Conservation (phyloP, 176 grass and related monocot species). For the Musa itinerans region DNA sequence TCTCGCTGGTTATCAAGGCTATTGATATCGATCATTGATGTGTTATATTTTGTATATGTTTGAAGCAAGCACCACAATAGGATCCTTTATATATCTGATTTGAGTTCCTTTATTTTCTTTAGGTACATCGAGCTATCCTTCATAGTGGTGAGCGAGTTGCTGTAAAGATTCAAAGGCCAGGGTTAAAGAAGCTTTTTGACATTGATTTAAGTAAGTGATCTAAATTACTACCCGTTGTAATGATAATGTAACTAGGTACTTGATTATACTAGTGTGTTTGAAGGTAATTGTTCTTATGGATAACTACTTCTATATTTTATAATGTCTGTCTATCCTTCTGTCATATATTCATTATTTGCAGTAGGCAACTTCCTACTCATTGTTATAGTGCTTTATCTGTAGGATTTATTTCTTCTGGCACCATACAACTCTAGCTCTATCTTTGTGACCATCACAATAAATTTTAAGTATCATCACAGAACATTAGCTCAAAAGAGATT, state of each 20-base stretch:
- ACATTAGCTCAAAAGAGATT: not conserved
- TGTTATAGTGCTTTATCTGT: not conserved
- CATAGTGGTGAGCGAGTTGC: conserved; percentile 82
- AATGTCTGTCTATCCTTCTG: not conserved
- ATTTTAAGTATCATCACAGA: not conserved
- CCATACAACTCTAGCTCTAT: not conserved
- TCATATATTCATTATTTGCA: not conserved
- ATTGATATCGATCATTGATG: not conserved
- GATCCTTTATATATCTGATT: not conserved
- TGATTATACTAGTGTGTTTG: not conserved
- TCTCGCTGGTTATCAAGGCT: not conserved
- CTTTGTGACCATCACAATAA: too few species aligned
- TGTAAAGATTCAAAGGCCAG: conserved; percentile 89
- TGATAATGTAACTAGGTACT: not conserved
- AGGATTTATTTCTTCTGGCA: not conserved
- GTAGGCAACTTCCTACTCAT: not conserved
- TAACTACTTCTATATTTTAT: not conserved
- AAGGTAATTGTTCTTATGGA: not conserved
- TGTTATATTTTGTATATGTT: not conserved
- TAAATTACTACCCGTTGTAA: not conserved
- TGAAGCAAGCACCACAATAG: not conserved
- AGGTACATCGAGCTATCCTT: conserved; percentile 91
- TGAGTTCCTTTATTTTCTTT: not conserved
- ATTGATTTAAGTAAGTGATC: conserved; percentile 86
- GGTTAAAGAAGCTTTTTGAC: conserved; percentile 90